phyloP scores from a whole-genome alignment of 2,329 filamentous ascomycete species.

The Epichloe bromicola region DNA sequence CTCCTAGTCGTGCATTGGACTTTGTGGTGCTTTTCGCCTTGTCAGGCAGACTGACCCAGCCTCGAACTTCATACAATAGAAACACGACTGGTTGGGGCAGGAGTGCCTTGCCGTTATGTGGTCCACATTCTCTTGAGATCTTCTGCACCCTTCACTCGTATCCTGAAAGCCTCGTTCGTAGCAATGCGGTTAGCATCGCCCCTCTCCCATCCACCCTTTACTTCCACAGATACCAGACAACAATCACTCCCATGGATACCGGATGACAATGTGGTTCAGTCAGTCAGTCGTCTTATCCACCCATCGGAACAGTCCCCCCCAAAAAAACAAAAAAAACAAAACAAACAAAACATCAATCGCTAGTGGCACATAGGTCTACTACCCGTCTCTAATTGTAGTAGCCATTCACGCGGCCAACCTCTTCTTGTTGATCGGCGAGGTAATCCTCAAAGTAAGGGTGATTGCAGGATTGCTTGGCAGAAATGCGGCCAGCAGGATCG shows the following conservation, averaged over 20 bases:
- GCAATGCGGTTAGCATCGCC: background rate
- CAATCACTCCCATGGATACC: background rate
- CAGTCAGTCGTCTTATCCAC: background rate
- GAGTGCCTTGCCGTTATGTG: background rate
- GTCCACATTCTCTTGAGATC: constrained; percentile 3
- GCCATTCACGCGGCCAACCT: constrained; percentile 18
- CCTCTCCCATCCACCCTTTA: background rate
- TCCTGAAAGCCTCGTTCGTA: constrained; percentile 10
- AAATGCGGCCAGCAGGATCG: constrained; percentile 76
- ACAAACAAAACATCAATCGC: constrained; percentile 7
- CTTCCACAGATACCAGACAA: background rate
- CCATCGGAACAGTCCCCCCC: background rate
- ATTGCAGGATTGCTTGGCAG: constrained; percentile 73
- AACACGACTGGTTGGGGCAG: background rate
- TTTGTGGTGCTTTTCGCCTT: background rate
- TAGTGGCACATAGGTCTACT: constrained; percentile 12
- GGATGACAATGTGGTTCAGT: background rate
- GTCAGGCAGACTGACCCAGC: background rate
- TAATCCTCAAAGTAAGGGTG: constrained; percentile 65
- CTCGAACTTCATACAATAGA: background rate
- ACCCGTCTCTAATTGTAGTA: constrained; percentile 23
- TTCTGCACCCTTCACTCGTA: constrained; percentile 5
- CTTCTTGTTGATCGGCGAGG: constrained; percentile 16
- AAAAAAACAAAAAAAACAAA: background rate
- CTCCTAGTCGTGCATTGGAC: background rate